Conservation (phyloP, 805 yeast genomes). For the Candida peoriensis region DNA sequence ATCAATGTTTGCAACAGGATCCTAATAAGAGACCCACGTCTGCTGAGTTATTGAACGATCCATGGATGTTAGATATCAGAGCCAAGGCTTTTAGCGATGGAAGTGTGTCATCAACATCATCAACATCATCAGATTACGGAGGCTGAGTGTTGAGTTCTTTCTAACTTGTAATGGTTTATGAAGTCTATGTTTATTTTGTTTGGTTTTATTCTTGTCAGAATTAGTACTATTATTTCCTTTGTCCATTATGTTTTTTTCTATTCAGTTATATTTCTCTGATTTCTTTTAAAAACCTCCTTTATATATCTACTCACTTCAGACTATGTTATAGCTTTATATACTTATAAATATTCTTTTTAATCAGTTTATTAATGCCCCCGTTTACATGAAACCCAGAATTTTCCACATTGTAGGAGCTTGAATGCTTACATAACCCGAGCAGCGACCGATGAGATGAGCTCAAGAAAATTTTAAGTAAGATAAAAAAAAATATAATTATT, state of each 20-base stretch:
- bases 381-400: too few species aligned
- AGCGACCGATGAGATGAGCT: too few species aligned
- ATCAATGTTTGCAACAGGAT: slow-evolving; percentile 74
- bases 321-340: too few species aligned
- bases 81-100: slow-evolving; percentile 59
- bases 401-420: too few species aligned
- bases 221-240: neutral
- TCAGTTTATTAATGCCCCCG: too few species aligned
- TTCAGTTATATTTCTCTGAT: too few species aligned
- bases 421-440: too few species aligned
- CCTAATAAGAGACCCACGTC: slow-evolving; percentile 81
- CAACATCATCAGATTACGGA: slow-evolving; percentile 21
- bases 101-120: slow-evolving; percentile 18
- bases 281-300: too few species aligned
- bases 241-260: neutral
- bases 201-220: neutral
- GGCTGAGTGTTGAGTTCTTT: neutral
- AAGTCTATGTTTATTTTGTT: neutral
- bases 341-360: too few species aligned
- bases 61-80: slow-evolving; percentile 78
- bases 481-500: neutral
- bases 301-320: too few species aligned
- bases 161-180: neutral
- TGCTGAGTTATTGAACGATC: slow-evolving; percentile 77
- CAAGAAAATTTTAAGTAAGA: neutral